Evolutionary conservation across 2,329 filamentous ascomycete genomes (phyloP).

Genomic region (Penicillium sp.): DNA sequence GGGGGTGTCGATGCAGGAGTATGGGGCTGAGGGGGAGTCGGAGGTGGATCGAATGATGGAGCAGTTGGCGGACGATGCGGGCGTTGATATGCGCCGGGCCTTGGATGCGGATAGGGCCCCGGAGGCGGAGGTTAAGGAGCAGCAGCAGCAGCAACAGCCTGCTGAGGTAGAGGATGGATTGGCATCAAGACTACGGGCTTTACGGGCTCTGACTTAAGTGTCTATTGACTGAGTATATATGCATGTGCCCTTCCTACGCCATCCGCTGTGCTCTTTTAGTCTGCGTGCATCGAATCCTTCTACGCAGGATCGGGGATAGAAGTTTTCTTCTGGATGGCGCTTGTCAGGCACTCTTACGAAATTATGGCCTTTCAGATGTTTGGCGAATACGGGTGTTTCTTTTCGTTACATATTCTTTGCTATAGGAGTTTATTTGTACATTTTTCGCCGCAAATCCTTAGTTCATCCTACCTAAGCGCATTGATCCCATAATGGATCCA

Average conservation of each 20-base stretch:
- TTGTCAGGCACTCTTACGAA: too few relatives aligned
- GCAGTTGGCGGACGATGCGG: constrained; percentile 45
- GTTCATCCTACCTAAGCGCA: background rate
- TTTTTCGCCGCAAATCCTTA: too few relatives aligned
- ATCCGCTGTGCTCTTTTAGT: background rate
- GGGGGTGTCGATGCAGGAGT: constrained; percentile 45
- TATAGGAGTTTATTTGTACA: too few relatives aligned
- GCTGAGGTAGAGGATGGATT: constrained; percentile 43
- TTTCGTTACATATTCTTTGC: too few relatives aligned
- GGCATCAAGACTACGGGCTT: constrained; percentile 41
- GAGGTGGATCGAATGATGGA: constrained; percentile 47
- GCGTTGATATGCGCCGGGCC: constrained; percentile 43
- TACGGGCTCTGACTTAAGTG: constrained; percentile 37
- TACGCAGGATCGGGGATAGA: too few relatives aligned
- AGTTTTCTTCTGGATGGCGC: too few relatives aligned
- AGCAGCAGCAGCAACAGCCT: constrained; percentile 32
- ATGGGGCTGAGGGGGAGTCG: constrained; percentile 44
- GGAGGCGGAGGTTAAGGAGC: constrained; percentile 43
- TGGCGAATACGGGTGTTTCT: too few relatives aligned
- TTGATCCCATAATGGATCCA: background rate
- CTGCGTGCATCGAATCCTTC: background rate
- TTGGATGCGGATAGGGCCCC: constrained; percentile 41
- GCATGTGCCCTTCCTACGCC: background rate
- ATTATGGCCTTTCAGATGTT: too few relatives aligned
- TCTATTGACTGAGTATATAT: background rate